A percentile compares a stretch with the other conserved stretches of the same genome.
Conservation (phyloP, 2,329 filamentous ascomycete genomes). For the Chaetothyriales sp. region DNA sequence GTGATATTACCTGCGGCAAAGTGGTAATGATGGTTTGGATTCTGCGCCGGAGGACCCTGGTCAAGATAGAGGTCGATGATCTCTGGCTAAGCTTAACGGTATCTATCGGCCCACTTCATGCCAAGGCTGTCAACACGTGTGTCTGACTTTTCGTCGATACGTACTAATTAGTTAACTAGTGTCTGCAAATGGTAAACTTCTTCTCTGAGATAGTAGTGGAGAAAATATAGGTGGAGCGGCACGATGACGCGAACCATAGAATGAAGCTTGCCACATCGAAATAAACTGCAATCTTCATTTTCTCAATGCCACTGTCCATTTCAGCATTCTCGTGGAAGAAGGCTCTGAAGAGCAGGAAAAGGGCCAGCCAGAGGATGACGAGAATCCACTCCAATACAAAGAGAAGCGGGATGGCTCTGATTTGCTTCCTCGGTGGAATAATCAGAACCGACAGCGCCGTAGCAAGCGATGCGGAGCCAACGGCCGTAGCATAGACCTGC, state of each 20-base stretch:
- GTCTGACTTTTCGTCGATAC: too few relatives aligned
- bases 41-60: too few relatives aligned
- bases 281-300: constrained; percentile 84
- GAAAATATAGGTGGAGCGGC: too few relatives aligned
- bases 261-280: constrained; percentile 61
- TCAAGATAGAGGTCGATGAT: too few relatives aligned
- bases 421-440: constrained; percentile 38
- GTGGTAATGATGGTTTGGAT: too few relatives aligned
- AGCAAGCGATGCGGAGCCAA: constrained; percentile 51
- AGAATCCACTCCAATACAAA: constrained; percentile 60
- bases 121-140: too few relatives aligned
- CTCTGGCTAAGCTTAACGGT: too few relatives aligned
- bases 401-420: constrained; percentile 23
- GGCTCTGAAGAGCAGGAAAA: constrained; percentile 73
- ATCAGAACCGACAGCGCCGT: constrained; percentile 54
- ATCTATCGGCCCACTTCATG: too few relatives aligned
- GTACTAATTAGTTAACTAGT: too few relatives aligned
- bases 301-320: constrained; percentile 48
- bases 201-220: too few relatives aligned
- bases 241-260: constrained; percentile 48
- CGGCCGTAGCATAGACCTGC: constrained; percentile 58
- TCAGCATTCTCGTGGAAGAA: constrained; percentile 59
- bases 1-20: too few relatives aligned
- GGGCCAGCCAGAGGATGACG: constrained; percentile 63
- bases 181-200: too few relatives aligned